Base-by-base conservation (phyloP, 2,329 filamentous ascomycete species). In the Lasiodiplodia gonubiensis region DNA sequence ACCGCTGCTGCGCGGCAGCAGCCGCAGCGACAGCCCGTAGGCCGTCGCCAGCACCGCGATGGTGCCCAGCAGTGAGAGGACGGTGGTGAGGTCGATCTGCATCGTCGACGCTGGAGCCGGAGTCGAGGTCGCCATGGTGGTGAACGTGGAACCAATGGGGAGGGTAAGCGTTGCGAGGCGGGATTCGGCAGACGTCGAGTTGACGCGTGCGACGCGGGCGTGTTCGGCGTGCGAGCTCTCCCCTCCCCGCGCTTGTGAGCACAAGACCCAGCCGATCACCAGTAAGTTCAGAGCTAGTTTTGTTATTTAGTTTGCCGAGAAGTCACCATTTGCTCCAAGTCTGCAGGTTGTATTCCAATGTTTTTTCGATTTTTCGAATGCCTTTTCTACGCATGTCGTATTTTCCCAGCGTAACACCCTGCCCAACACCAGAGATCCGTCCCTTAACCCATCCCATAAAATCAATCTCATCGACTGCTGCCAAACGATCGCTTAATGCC, bases 131-230 rank as follows among this genome's bases (percentile, higher is more conserved):
- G 76, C 84, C 83, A 75, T 92, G 21, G 42, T 64, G 18, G 27
- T 83, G 80, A 16, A 80, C 25, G 37, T 88, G 59, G 89, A 87
- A 49, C 88, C 59, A 89, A 88, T 52, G 86, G 83, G 21, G 90
- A 86, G 64, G 70, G 68, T 54, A 70, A 68, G 35, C 69, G 48
- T 68, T 55, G 53, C 72, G 39, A 49, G 46, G 18, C 18, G 14
- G 55, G 11, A 42, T 16, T 39, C 30, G 39, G 25, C 16, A 21
- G 57, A 61, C 18, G 65, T 48, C 25, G 72, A 52, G 42, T 46
- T 72, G 64, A 46, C 37, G 52, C 21, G 42, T 35, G 64, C 18
- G 5, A 65, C 30, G 48, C 42, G 55, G 55, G 55, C 27, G 42
- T 49, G 59, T 21, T 46, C 14, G 55, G 55, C 37, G 16, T 59